Evolutionary conservation across 1,139 yeast species (phyloP), one percentile per base, ranked within the genome.

Genomic region (Magnusiomyces fungicola): DNA sequence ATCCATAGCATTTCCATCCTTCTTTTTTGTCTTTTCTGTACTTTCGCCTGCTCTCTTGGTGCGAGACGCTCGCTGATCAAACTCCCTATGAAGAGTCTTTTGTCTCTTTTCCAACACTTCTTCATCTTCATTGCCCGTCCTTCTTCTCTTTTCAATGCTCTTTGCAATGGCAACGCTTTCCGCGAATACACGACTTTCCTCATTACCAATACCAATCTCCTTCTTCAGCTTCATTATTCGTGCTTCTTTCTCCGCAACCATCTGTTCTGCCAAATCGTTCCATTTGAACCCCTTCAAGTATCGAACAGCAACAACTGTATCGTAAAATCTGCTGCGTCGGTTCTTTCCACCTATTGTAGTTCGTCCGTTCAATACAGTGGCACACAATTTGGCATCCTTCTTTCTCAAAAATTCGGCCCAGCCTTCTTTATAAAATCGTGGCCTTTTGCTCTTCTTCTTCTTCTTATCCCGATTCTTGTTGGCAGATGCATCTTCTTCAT

Each of bases 401-500:
- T 92, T 92, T 61, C 80, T 78, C 18, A 76, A 70, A 68, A 87
- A 94, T 67, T 92, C 99, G 6, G 87, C 94, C 99, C 99, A 92
- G 6, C 98, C 99, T 71, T 94, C 98, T 18, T 85, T 86, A 63
- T 78, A 94, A 66, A 78, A 83, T 62, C 77, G 77, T 69, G 90
- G 90, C 68, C 88, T 89, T 22, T 14, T 37, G 9, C 41, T 18
- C 16, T 37, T 37, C 4, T 22, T 22, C 18, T 22, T 22, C 12
- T 37, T 37, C 18, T 22, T 37, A 16, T 97, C 97, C 56, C 80
- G 78, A 59, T 84, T 85, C 18, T 86, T 81, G 60, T 98, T 72
- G 50, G 76, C 75, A 46, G 78, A 79, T 9, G 81, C 75, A 3
- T 22, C n/a, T 16, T 97, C 97, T 56, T 80, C 78, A 59, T 84